phyloP scores from a whole-genome alignment of 2,329 filamentous ascomycete genomes.

The Aspergillus clavatus region DNA sequence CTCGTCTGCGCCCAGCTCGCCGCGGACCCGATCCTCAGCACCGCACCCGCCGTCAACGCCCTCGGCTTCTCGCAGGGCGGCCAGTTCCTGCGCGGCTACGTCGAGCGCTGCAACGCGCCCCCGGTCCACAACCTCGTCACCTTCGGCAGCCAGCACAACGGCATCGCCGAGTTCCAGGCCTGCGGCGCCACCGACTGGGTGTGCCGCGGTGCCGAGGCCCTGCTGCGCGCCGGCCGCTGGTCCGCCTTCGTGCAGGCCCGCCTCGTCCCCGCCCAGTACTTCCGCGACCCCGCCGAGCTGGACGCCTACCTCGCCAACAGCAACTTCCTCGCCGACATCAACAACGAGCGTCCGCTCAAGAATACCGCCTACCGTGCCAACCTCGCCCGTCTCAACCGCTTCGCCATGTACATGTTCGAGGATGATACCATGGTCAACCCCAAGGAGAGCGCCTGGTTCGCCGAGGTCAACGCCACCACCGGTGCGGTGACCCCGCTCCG shows the following conservation, averaged over 20 bases:
- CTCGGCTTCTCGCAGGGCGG: constrained; percentile 94
- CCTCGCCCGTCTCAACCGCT: constrained; percentile 63
- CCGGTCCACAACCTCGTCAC: constrained; percentile 76
- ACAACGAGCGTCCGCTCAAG: constrained; percentile 79
- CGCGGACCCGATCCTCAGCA: constrained; percentile 70
- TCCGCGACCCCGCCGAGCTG: constrained; percentile 65
- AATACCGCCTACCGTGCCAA: constrained; percentile 69
- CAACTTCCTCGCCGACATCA: constrained; percentile 91
- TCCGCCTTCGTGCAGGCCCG: constrained; percentile 67
- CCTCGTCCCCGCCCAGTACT: constrained; percentile 93
- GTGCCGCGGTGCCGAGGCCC: constrained; percentile 72
- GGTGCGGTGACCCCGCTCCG: constrained; percentile 61
- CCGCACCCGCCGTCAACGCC: constrained; percentile 79
- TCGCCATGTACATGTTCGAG: constrained; percentile 86
- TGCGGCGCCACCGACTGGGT: constrained; percentile 70
- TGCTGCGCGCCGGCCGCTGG: constrained; percentile 80
- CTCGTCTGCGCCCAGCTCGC: constrained; percentile 74
- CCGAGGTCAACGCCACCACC: constrained; percentile 68
- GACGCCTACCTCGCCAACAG: constrained; percentile 71
- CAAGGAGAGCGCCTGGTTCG: constrained; percentile 87
- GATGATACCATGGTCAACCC: constrained; percentile 82
- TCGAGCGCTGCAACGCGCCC: constrained; percentile 78
- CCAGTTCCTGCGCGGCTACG: constrained; percentile 86
- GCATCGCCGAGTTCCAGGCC: constrained; percentile 74
- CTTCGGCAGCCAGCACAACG: constrained; percentile 88